Conservation (phyloP, 305 asterid species). For the Andrographis paniculata region DNA sequence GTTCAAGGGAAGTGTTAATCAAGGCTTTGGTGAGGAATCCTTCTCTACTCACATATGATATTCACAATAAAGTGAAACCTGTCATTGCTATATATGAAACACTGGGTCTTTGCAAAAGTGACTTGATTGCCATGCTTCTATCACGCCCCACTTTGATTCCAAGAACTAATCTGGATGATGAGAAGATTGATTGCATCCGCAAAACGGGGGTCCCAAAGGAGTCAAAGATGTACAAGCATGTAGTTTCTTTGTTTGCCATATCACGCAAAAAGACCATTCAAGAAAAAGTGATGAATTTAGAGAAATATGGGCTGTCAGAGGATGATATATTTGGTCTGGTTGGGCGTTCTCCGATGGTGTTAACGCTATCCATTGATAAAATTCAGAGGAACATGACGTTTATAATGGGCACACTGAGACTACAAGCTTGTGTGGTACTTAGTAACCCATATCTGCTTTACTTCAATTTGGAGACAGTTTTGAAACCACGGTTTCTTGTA, state of each 20-base stretch:
- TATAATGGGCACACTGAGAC: constrained; percentile 55
- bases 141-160: constrained; percentile 73
- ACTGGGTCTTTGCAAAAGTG: constrained; percentile 48
- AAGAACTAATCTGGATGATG: constrained; percentile 42
- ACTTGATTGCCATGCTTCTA: constrained; percentile 45
- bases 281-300: constrained; percentile 54
- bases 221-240: constrained; percentile 60
- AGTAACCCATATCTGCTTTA: constrained; percentile 41
- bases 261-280: constrained; percentile 59
- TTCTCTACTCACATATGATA: constrained; percentile 65
- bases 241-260: constrained; percentile 56
- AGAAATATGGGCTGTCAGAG: constrained; percentile 60
- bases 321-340: constrained; percentile 47
- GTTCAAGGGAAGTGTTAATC: constrained; percentile 43
- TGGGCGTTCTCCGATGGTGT: constrained; percentile 54
- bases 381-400: constrained; percentile 83
- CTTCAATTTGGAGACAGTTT: constrained; percentile 42
- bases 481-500: constrained; percentile 55
- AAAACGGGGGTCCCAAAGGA: constrained; percentile 51
- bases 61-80: constrained; percentile 51
- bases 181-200: constrained; percentile 47
- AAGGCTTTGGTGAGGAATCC: constrained; percentile 69
- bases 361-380: constrained; percentile 63
- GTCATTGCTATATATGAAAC: constrained; percentile 45
- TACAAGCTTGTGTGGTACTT: constrained; percentile 36